Base-by-base conservation (phyloP, 371 early-diverging fungal species). In the Mucor sp. region DNA sequence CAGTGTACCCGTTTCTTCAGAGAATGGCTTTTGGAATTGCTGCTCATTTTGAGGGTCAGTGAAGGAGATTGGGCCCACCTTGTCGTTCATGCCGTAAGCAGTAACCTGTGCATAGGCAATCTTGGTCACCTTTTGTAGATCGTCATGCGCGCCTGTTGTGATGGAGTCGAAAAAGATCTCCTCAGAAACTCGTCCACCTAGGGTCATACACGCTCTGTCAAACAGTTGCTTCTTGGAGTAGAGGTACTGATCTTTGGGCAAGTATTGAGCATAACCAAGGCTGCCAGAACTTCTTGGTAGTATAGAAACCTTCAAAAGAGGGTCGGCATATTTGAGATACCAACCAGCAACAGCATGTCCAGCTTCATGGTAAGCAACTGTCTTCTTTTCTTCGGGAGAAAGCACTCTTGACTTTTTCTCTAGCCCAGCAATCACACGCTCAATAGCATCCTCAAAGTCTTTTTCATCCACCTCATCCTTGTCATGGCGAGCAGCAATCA, bases 321-420 rank as follows among this genome's bases (percentile, higher is more conserved):
- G 98, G 75, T 97, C 95, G 8, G 98, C 97, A 63, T 97, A 90
- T 67, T 95, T 87, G 70, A 99, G 80, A 79, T 91, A 99, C 99
- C 99, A 99, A 23, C 99, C 99, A 19, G 94, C 96, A 37, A 99
- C 95, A 41, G 99, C 99, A 71, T 99, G 99, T 3, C 99, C 99
- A 30, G 99, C 99, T 82, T 99, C 99, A 79, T 99, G 99, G 77
- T 99, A 97, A n/a, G 99, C 99, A 21, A 99, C 99, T 6, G 95
- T 97, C 84, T 93, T 96, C 91, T 98, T 99, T 78, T 99, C 99
- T 68, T 97, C 96, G 0, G 99, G 98, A 8, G 95, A 93, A 59
- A 99, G 79, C 1, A 97, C 95, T 33, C 94, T 90, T n/a, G 95
- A 93, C 79, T 96, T 97, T 89, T 97, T 98, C 81, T 99, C 99